phyloP scores from a whole-genome alignment of 2,329 filamentous ascomycete species.

The Botryotinia calthae region DNA sequence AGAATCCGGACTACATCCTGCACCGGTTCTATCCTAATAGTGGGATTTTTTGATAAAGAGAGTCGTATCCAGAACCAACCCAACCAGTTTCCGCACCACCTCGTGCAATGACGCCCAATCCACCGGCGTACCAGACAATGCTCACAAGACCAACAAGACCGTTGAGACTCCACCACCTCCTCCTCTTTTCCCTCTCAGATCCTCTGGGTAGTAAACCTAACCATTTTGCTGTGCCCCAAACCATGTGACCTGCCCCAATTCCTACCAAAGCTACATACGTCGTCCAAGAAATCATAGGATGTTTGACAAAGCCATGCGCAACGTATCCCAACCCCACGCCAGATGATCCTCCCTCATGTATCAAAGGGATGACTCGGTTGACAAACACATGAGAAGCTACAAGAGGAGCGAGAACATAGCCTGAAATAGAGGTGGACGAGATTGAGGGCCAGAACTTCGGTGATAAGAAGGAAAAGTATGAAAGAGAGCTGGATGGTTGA shows the following conservation, averaged over 20 bases:
- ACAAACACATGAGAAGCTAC: slow-evolving; percentile 70
- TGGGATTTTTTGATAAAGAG: slow-evolving; percentile 62
- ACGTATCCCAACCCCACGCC: slow-evolving; percentile 82
- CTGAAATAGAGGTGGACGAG: slow-evolving; percentile 67
- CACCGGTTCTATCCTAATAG: slow-evolving; percentile 44
- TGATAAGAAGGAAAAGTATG: slow-evolving; percentile 60
- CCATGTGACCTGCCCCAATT: slow-evolving; percentile 71
- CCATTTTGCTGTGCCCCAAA: slow-evolving; percentile 86
- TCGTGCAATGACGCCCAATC: slow-evolving; percentile 72
- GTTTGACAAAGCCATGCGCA: slow-evolving; percentile 76
- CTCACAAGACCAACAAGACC: slow-evolving; percentile 56
- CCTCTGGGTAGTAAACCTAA: slow-evolving; percentile 60
- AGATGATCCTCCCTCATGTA: slow-evolving; percentile 80
- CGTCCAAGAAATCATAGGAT: slow-evolving; percentile 62
- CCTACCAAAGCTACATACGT: slow-evolving; percentile 68
- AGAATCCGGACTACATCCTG: background rate
- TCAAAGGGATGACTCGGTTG: slow-evolving; percentile 72
- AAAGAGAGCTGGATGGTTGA: slow-evolving; percentile 73
- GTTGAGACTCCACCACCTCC: slow-evolving; percentile 71
- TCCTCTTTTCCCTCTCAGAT: slow-evolving; percentile 55
- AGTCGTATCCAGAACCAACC: slow-evolving; percentile 78
- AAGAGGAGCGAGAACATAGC: slow-evolving; percentile 66
- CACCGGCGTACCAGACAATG: slow-evolving; percentile 76
- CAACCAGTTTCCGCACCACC: slow-evolving; percentile 71
- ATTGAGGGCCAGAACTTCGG: slow-evolving; percentile 69